A percentile compares a stretch with the other conserved stretches of the same genome.
These are phyloP conservation scores for Xerocomellus chrysenteron DNA, from an alignment of 768 basidiomycete species.

Conservation along the genomic window DNA sequence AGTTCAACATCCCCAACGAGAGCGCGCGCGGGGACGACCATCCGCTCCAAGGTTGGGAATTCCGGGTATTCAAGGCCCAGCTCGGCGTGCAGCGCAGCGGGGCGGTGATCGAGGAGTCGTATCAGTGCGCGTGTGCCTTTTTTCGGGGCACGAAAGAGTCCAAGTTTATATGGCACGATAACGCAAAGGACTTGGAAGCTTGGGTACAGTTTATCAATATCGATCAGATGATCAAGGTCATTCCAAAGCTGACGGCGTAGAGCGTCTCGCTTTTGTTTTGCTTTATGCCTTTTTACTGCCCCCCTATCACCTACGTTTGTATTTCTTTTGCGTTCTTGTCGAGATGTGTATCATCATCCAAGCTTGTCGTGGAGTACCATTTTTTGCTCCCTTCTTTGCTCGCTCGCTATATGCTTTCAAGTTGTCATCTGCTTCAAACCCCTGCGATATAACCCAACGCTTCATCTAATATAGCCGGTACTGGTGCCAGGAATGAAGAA, in stretches of 20 bases:
- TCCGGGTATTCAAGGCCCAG: conserved; percentile 73
- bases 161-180: conserved; percentile 72
- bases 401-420: not conserved
- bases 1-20: conserved; percentile 71
- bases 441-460: conserved; percentile 12
- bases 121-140: conserved; percentile 77
- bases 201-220: conserved; percentile 87
- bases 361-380: not conserved
- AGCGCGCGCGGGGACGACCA: conserved; percentile 66
- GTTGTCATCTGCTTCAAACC: not conserved
- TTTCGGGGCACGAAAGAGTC: conserved; percentile 66
- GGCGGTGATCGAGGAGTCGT: conserved; percentile 56
- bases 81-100: conserved; percentile 65
- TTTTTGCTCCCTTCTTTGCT: too few relatives aligned
- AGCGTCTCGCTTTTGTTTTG: conserved; percentile 11
- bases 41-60: conserved; percentile 79
- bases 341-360: conserved; percentile 10
- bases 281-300: not conserved
- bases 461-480: conserved; percentile 3
- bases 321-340: not conserved
- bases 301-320: not conserved
- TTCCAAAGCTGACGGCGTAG: conserved; percentile 67
- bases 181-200: conserved; percentile 61
- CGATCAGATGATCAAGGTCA: conserved; percentile 78
- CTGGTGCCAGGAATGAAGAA: too few relatives aligned